Base-by-base conservation (phyloP, 2,329 filamentous ascomycete genomes). In the Torrubiellomyces zombiae region DNA sequence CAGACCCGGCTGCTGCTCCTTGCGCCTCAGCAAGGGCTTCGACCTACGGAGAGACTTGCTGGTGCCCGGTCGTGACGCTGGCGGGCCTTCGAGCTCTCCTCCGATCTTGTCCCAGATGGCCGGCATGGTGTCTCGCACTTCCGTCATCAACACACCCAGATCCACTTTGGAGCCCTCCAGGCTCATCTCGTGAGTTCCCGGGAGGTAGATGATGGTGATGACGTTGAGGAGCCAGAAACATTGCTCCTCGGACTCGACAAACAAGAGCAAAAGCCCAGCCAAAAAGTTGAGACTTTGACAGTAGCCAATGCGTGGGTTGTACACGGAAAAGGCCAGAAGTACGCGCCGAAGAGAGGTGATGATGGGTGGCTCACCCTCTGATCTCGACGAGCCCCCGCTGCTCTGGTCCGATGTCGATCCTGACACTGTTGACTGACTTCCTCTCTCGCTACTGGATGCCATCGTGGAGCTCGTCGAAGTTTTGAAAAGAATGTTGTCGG, bases 211-310 rank as follows among this genome's bases (percentile, higher is more conserved):
- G 20, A 77, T 70, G 1, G 86, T 93, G 38, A 95, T 82, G 40
- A 94, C 82, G 38, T 91, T 89, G 30, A 95, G 65, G 44, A 95
- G 69, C 69, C 85, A 83, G 44, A 95, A 95, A 3, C 76, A 69
- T 38, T 92, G 85, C 49, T 94, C 85, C 46, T 93, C 86, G 4
- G 78, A 74, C 32, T 67, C 69, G 42, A 94, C 73, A 47, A 95
- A 94, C 3, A 95, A 63, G 2, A 95, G 68, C 2, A 95, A 60
- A 26, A 95, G 64, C 4, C 85, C 86, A 4, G 86, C 83, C 25
- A 95, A 67, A 50, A 95, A 95, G 50, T 95, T 95, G 16, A 95
- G 67, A 12, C 80, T 91, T 47, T 95, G 86, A 43, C 86, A 95
- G 50, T 95, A 95, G 9, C 86, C 86, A 37, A 94, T 91, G 27